Conservation (phyloP, 352 stramenopile genomes). For the Peronospora destructor region DNA sequence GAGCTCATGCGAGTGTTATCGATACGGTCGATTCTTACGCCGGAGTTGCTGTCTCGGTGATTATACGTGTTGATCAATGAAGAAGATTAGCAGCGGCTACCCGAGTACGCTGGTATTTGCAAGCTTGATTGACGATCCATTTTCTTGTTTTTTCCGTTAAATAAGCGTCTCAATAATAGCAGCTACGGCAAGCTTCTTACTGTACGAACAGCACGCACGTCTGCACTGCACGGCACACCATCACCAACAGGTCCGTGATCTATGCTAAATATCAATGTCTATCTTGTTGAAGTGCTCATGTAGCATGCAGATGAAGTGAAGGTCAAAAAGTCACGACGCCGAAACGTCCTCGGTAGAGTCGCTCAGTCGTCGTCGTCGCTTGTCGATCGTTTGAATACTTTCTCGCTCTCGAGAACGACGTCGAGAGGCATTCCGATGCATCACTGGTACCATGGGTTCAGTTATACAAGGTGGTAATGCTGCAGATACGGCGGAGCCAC, state of each 20-base stretch:
- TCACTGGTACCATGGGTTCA: conserved; percentile 63
- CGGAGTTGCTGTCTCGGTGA: conserved; percentile 28
- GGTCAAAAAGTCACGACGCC: conserved; percentile 24
- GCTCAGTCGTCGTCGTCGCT: conserved; percentile 51
- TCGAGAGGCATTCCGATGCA: conserved; percentile 58
- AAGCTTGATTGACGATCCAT: conserved; percentile 11
- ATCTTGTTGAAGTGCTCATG: conserved; percentile 17
- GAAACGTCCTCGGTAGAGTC: conserved; percentile 44
- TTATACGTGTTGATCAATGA: background rate
- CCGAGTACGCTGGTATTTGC: conserved; percentile 3
- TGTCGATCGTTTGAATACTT: conserved; percentile 39
- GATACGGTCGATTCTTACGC: conserved; percentile 41
- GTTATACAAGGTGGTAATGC: conserved; percentile 45
- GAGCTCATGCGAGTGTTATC: conserved; percentile 62
- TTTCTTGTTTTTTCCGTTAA: conserved; percentile 23
- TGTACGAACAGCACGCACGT: conserved; percentile 16
- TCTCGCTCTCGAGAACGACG: conserved; percentile 50
- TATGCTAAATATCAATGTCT: conserved; percentile 25
- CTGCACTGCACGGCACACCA: conserved; percentile 4
- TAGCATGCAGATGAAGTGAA: conserved; percentile 3
- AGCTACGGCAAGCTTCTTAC: conserved; percentile 16
- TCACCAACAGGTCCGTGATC: conserved; percentile 26
- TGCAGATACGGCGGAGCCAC: conserved; percentile 31
- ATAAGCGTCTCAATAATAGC: conserved; percentile 28
- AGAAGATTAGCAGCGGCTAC: background rate